Percentiles rank a stretch among this genome's conserved stretches.
Evolutionary conservation across 805 yeast species (phyloP).

Genomic region (Candida nanaspora): DNA sequence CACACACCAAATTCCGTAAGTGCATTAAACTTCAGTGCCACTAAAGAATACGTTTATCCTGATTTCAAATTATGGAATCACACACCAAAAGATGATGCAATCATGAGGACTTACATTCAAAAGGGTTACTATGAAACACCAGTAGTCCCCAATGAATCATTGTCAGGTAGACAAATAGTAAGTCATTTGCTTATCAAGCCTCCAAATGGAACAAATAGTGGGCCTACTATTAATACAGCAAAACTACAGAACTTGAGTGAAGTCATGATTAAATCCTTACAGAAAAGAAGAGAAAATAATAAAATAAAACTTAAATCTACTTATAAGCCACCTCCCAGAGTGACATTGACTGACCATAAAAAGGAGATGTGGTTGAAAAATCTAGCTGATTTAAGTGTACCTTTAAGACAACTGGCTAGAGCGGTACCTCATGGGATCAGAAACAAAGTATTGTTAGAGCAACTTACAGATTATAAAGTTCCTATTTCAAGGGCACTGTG

Average conservation of each 20-base stretch:
- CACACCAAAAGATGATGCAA: slow-evolving; percentile 42
- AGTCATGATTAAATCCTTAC: slow-evolving; percentile 40
- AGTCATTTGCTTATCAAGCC: slow-evolving; percentile 21
- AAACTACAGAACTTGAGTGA: slow-evolving; percentile 37
- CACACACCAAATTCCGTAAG: not conserved
- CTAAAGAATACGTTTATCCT: slow-evolving; percentile 38
- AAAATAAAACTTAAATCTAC: slow-evolving; percentile 41
- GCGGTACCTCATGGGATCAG: slow-evolving; percentile 89
- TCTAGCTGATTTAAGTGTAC: slow-evolving; percentile 58
- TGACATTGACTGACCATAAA: slow-evolving; percentile 82
- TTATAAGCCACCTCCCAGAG: slow-evolving; percentile 81
- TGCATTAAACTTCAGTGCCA: not conserved
- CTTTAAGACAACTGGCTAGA: slow-evolving; percentile 61
- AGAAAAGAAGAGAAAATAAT: slow-evolving; percentile 37
- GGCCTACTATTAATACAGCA: slow-evolving; percentile 11
- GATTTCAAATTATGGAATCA: slow-evolving; percentile 72
- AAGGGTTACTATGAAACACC: slow-evolving; percentile 68
- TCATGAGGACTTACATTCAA: slow-evolving; percentile 50
- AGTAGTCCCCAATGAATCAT: slow-evolving; percentile 56
- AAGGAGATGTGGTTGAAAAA: slow-evolving; percentile 82
- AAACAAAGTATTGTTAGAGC: slow-evolving; percentile 66
- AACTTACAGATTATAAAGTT: slow-evolving; percentile 55
- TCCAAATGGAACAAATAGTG: slow-evolving; percentile 6
- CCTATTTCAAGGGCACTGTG: slow-evolving; percentile 84
- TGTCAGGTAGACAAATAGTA: slow-evolving; percentile 57